Base-by-base conservation (phyloP, 495 filamentous ascomycete species). In the Pseudomonodictys pantanalensis region DNA sequence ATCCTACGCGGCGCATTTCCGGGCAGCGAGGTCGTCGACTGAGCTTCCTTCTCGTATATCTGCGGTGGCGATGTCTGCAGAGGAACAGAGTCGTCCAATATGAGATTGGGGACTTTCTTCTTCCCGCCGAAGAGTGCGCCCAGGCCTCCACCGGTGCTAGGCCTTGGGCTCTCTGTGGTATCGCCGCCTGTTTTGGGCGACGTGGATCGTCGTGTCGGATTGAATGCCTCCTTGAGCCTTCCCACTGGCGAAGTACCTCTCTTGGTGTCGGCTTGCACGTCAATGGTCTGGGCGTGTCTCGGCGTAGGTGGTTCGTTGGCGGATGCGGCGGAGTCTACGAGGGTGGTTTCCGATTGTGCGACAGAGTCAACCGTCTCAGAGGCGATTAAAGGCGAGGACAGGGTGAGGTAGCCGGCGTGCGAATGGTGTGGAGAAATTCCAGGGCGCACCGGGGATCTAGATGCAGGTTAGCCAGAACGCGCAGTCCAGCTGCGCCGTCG, bases 331-430 rank as follows among this genome's bases (percentile, higher is more conserved):
- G 68, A 52, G 49, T 67, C 47, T 48, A 65, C 62, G 30, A 69
- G 52, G 15, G 44, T 56, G 15, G 58, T 65, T 12, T 66, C 66
- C 15, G 75, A 71, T 49, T 60, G 1, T 42, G 60, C 53, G 69
- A 57, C 68, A 58, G 72, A 76, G 59, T 74, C 79, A 50, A 76
- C 81, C 65, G 72, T 81, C 62, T 86, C 84, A 26, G 70, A 62
- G 18, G 70, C 47, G 30, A 93, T 82, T 50, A 91, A 73, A 26
- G 90, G 91, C 24, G 91, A 92, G 15, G 89, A 92, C 11, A 87
- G 83, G 26, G 91, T 92, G 52, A 92, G 78, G 71, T 89, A 87
- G 54, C 86, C 89, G 62, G 85, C 78, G 69, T 93, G 90, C 25
- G 89, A 92, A 33, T 86, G 79, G 72, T 86, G 86, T 26, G 84